phyloP scores from a whole-genome alignment of 495 filamentous ascomycete species.

The Margaritispora aquatica region DNA sequence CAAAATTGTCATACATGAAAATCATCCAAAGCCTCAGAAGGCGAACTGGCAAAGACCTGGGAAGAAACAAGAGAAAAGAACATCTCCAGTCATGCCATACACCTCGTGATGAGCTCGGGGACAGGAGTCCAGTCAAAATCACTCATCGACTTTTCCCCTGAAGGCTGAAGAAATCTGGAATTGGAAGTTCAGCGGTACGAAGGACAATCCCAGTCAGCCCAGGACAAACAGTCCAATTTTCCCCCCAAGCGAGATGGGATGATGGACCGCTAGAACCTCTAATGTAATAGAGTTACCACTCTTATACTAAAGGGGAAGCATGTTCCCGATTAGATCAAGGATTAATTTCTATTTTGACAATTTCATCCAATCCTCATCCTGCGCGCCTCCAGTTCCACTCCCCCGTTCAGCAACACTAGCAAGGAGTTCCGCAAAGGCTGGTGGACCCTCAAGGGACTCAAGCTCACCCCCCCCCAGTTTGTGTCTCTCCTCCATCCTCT shows the following conservation, averaged over 20 bases:
- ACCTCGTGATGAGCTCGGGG: neutral
- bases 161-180: constrained; percentile 1
- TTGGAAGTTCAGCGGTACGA: constrained; percentile 2
- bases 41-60: neutral
- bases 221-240: neutral
- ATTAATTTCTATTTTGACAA: neutral
- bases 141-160: neutral
- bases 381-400: neutral
- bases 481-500: neutral
- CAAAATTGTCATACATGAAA: no score
- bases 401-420: neutral
- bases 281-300: neutral
- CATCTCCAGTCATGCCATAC: neutral
- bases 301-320: neutral
- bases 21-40: no score
- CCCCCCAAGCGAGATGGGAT: neutral
- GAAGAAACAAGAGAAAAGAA: neutral
- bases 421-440: no score
- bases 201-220: neutral
- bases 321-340: neutral
- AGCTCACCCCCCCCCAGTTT: neutral
- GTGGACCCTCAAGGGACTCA: neutral
- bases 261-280: neutral
- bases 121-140: neutral
- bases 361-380: neutral